Percentiles rank a stretch among this genome's conserved stretches.
phyloP scores from a whole-genome alignment of 176 grass and related monocot genomes.

The Musa itinerans region DNA sequence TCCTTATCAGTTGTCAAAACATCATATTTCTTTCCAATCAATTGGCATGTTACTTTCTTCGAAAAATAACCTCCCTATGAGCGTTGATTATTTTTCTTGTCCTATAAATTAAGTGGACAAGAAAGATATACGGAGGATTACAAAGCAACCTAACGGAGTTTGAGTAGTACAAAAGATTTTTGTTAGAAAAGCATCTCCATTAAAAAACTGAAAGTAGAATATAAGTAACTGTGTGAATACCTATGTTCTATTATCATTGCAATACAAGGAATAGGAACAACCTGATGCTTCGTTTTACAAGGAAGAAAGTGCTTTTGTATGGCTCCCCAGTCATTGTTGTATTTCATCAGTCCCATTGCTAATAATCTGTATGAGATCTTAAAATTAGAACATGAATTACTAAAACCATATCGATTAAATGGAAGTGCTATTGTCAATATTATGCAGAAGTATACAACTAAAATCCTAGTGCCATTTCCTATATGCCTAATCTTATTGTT shows the following conservation, averaged over 20 bases:
- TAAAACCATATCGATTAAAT: not conserved
- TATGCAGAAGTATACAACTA: not conserved
- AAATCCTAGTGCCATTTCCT: not conserved
- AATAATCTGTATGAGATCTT: conserved; percentile 54
- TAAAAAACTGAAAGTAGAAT: not conserved
- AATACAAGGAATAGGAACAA: conserved; percentile 27
- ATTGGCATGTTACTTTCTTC: not conserved
- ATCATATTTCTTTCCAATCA: not conserved
- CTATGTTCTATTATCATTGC: not conserved
- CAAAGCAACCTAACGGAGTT: not conserved
- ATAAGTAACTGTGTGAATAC: not conserved
- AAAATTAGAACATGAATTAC: conserved; percentile 15
- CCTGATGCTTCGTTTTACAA: conserved; percentile 85
- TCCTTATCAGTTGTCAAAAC: not conserved
- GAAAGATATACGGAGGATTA: not conserved
- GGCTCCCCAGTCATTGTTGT: conserved; percentile 79
- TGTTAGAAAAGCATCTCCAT: not conserved
- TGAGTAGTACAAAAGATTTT: not conserved
- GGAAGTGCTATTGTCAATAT: conserved; percentile 8
- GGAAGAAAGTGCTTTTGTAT: conserved; percentile 91
- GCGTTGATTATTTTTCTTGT: not conserved
- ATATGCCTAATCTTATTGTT: not conserved
- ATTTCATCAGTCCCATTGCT: conserved; percentile 71
- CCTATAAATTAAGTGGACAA: not conserved
- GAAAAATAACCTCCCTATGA: too few species aligned